Evolutionary conservation across 148 eudicot genomes (phyloP).

Genomic region (Rhododendron mucronatum): DNA sequence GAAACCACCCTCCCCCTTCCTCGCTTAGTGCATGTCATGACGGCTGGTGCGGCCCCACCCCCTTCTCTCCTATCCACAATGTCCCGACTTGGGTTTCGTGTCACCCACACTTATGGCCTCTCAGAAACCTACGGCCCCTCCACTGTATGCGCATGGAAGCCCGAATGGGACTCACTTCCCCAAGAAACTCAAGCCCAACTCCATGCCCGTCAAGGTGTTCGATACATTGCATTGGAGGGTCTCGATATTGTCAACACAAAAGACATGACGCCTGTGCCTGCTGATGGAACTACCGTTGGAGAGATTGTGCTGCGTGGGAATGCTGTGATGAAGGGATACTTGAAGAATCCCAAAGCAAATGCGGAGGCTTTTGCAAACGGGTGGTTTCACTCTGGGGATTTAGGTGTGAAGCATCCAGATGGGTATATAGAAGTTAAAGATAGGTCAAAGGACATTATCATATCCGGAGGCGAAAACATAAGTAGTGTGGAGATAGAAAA

Average conservation of each 20-base stretch:
- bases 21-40: conserved; percentile 67
- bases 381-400: conserved; percentile 88
- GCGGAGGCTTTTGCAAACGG: conserved; percentile 74
- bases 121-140: conserved; percentile 92
- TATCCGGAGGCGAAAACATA: conserved; percentile 93
- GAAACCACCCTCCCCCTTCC: conserved; percentile 72
- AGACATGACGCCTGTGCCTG: conserved; percentile 71
- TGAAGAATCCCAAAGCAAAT: conserved; percentile 86
- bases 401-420: conserved; percentile 85
- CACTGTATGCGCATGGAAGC: conserved; percentile 89
- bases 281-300: conserved; percentile 79
- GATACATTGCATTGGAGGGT: conserved; percentile 61
- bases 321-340: conserved; percentile 85
- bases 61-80: conserved; percentile 68
- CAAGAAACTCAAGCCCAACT: conserved; percentile 65
- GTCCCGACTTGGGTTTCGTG: conserved; percentile 72
- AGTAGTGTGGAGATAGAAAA: conserved; percentile 92
- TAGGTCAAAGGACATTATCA: conserved; percentile 87
- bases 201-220: conserved; percentile 83
- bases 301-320: conserved; percentile 87
- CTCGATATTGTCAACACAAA: conserved; percentile 59
- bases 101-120: conserved; percentile 89
- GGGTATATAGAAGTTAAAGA: conserved; percentile 87
- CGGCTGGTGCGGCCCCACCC: conserved; percentile 96
- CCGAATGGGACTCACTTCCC: conserved; percentile 79